Evolutionary conservation across 768 basidiomycete genomes (phyloP), one percentile per base, ranked within the genome.

Genomic region (Tylopilus subfusipes): DNA sequence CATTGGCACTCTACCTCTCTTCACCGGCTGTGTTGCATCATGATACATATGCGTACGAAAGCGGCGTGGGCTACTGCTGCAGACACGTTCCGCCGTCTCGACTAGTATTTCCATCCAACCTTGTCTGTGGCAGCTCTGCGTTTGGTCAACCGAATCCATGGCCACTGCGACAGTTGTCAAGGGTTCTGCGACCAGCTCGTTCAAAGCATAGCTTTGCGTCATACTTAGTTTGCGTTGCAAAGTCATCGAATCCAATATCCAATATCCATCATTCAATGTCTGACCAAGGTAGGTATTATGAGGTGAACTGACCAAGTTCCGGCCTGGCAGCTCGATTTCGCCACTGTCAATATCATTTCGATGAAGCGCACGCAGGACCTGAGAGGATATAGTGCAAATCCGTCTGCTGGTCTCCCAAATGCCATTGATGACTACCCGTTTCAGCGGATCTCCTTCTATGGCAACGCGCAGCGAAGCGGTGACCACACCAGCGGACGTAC

Each of bases 391-490:
- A n/a, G 21, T 57, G 42, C n/a, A 40, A 24, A 38, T 44, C 42
- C 24, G 31, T 48, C 36, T 14, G 4, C 24, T 22, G 5, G 19
- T 36, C 34, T 40, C 11, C 16, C 19, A 16, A 21, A 25, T 42
- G 19, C 4, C 38, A 27, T 42, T 45, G 48, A 54, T 40, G 18
- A n/a, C n/a, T 40, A 9, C 36, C 21, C 24, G 7, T 16, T 27
- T 34, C 40, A 14, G 40, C 12, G 48, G 42, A 57, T 55, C 36
- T 42, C 30, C 43, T 59, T 51, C 42, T 33, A 21, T 53, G 55
- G 34, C 34, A 22, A 51, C 40, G 11, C 36, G 10, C 38, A 40
- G 25, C 22, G 43, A 48, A 52, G 38, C 46, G 39, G 40, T 52
- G 39, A 57, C 27, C 24, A 48, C 18, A 46, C 47, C 18, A 52